Evolutionary conservation across 495 filamentous ascomycete genomes (phyloP), one percentile per base, ranked within the genome.

Genomic region (Penicillium psychrofluorescens): DNA sequence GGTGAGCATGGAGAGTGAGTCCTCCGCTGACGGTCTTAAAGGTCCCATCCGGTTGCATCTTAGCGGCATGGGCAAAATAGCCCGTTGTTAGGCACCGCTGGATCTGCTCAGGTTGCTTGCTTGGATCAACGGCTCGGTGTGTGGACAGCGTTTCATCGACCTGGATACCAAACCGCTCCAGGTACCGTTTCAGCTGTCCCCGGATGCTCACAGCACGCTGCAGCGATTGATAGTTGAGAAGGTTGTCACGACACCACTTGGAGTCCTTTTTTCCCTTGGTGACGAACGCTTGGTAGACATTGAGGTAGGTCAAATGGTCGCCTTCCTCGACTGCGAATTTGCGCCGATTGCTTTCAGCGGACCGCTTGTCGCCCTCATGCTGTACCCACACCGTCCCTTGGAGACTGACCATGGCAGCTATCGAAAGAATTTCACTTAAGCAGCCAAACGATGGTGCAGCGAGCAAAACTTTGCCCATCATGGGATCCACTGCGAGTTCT

Each of bases 291-390:
- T 90, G 84, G 61, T 95, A 99, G 14, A 90, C 86, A 55, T 99
- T 99, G 22, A 96, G 70, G 41, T 96, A 80, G 7, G 91, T 96
- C 34, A 99, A 72, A 55, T 97, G 92, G 55, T 99, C 92, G 2
- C 92, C 92, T 63, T 99, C 92, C 49, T 94, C 88, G 8, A 81
- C 89, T 2, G 91, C 85, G 53, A 97, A 99, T 46, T 86, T 91
- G 15, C 87, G 74, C 35, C 85, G 79, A 30, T 79, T 75, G 33
- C 75, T 81, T 51, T 95, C 89, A 29, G 78, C 74, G 29, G 72
- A 63, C 49, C 84, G 90, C 55, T 82, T 86, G 46, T 84, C 81
- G 11, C 79, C 85, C 8, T 88, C 80, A 48, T 86, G 83, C 43
- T 87, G 77, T 40, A 90, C 80, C 84, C 86, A 95, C 27, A 95